A percentile compares a stretch with the other conserved stretches of the same genome.
Conservation (phyloP, 306 rosid genomes). For the Astragalus membranaceus region DNA sequence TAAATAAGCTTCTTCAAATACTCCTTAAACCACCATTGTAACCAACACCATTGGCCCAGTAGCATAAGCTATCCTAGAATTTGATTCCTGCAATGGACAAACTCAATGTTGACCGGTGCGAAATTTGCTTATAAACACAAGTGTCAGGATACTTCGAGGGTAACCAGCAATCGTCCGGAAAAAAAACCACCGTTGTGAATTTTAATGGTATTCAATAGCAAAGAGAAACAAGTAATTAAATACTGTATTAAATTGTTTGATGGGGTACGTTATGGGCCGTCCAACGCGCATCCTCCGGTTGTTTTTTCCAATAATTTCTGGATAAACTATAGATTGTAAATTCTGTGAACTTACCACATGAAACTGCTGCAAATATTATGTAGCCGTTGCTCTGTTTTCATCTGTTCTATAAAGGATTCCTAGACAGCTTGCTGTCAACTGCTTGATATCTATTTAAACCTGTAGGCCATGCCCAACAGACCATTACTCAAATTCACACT, state of each 20-base stretch:
- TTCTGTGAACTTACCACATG: conserved; percentile 20
- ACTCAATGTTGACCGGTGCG: too few species aligned
- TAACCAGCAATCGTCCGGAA: too few species aligned
- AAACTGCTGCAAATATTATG: neutral
- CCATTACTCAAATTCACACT: conserved; percentile 3
- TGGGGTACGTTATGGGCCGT: neutral
- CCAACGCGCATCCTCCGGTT: neutral
- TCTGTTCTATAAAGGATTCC: conserved; percentile 1
- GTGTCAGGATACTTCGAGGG: too few species aligned
- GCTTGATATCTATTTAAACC: conserved; percentile 19
- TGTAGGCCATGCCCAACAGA: conserved; percentile 38
- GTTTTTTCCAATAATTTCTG: neutral
- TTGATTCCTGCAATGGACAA: too few species aligned
- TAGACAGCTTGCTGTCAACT: conserved; percentile 25
- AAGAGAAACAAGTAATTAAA: too few species aligned
- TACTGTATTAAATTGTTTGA: neutral
- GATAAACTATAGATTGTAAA: conserved; percentile 1
- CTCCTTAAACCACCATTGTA: too few species aligned
- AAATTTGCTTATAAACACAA: too few species aligned
- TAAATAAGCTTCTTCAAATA: too few species aligned
- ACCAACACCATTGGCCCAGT: too few species aligned
- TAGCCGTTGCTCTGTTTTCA: conserved; percentile 51
- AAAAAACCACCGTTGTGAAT: too few species aligned
- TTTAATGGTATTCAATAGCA: too few species aligned
- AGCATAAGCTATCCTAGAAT: too few species aligned